Evolutionary conservation across 306 rosid species (phyloP), one percentile per base, ranked within the genome.

Genomic region (Quercus wislizeni): DNA sequence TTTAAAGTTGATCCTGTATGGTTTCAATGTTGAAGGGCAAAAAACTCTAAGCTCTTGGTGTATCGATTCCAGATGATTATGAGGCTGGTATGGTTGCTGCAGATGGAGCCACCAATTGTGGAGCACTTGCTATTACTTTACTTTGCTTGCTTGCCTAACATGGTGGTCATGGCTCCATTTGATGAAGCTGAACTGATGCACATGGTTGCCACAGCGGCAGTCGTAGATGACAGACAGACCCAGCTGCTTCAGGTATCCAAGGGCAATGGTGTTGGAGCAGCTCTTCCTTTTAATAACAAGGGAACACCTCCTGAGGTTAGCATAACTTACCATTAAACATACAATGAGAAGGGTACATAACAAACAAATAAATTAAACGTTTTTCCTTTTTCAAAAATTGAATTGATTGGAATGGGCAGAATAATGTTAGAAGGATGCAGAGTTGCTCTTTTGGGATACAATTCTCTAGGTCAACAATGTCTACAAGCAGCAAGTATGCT

Each of bases 111-210:
- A 94, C 98, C 12, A 94, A 94, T 71, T 94, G 98, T 10, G 98
- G 98, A 76, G 97, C 97, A 71, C 92, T 92, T 85, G 98, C 92
- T 70, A 86, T 92, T 64, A 73, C 93, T 41, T 21, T 94, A 87
- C 90, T 91, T 91, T 97, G 97, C 97, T 76, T 92, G 97, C 83
- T 86, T 94, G 86, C 97, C 99, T 25, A 94, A 94, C 86, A 94
- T 92, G 99, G 88, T 94, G 82, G 97, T 92, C 67, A 94, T 94
- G 99, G 99, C 99, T 75, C 97, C 99, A 17, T 90, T 95, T 35
- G 92, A 94, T 82, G 97, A 94, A 83, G 93, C 95, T 69, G 99
- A 94, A 76, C 88, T 94, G 12, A 91, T 94, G 90, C 90, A 94
- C 90, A 94, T 94, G 97, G 97, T 94, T 61, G 95, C 97, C 75